Conservation (phyloP, 2,329 filamentous ascomycete genomes). For the Hypoxylon rubiginosum region DNA sequence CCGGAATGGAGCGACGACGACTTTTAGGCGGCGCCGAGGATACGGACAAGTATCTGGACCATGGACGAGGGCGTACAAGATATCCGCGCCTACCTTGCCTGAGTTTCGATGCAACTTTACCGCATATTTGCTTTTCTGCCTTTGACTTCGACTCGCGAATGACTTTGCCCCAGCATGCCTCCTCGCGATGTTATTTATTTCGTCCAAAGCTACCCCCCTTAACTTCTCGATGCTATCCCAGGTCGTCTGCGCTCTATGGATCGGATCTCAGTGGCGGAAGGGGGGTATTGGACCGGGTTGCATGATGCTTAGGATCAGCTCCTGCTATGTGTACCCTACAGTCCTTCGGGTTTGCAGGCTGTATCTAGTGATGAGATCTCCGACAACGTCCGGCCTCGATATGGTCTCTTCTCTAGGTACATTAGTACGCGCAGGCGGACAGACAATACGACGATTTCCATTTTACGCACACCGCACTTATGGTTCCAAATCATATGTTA, state of each 20-base stretch:
- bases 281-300: neutral
- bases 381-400: conserved; percentile 1
- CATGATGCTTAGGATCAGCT: neutral
- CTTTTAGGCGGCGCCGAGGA: neutral
- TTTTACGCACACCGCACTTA: neutral
- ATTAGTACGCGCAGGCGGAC: neutral
- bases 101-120: neutral
- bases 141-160: neutral
- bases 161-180: neutral
- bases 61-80: conserved; percentile 6
- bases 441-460: conserved; percentile 8
- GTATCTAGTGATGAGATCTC: neutral
- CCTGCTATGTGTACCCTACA: conserved; percentile 1
- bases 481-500: neutral
- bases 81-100: neutral
- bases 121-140: neutral
- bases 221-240: neutral
- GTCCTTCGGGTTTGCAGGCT: neutral
- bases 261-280: neutral
- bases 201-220: neutral
- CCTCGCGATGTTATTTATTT: neutral
- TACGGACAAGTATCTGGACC: neutral
- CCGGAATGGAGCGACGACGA: conserved; percentile 1
- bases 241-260: neutral
- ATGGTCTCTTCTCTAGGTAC: conserved; percentile 9